phyloP scores from a whole-genome alignment of 352 stramenopile species.

The Lagenidium giganteum region DNA sequence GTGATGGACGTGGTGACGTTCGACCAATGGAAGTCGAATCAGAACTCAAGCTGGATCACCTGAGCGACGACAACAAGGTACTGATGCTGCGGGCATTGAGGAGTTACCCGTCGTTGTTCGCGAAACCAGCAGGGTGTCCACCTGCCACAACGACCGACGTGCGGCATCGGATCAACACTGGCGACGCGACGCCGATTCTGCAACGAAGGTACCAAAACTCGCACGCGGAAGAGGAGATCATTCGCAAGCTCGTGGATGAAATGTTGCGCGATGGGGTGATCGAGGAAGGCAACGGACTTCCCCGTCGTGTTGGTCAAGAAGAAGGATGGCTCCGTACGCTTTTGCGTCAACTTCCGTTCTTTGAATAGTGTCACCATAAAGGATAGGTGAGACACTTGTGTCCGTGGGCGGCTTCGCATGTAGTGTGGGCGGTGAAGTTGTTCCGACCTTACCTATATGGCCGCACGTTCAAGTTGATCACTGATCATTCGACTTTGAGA shows the following conservation, averaged over 20 bases:
- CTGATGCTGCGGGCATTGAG: constrained; percentile 9
- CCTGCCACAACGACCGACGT: constrained; percentile 5
- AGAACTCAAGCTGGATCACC: background rate
- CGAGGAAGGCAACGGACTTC: constrained; percentile 8
- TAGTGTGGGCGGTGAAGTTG: constrained; percentile 18
- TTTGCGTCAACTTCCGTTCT: constrained; percentile 20
- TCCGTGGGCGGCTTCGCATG: constrained; percentile 7
- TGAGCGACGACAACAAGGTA: background rate
- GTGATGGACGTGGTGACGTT: background rate
- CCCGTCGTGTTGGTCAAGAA: constrained; percentile 19
- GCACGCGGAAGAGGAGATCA: constrained; percentile 13
- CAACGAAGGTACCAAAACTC: constrained; percentile 1
- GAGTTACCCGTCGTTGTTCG: constrained; percentile 1
- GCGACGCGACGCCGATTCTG: constrained; percentile 7
- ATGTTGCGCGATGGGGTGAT: constrained; percentile 15
- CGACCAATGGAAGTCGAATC: constrained; percentile 5
- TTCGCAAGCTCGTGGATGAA: constrained; percentile 2
- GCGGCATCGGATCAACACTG: constrained; percentile 17
- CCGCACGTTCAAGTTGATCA: constrained; percentile 11
- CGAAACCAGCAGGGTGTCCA: constrained; percentile 4
- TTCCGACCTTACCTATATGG: constrained; percentile 21
- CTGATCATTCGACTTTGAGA: constrained; percentile 16
- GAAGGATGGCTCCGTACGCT: constrained; percentile 17
- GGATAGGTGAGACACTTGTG: constrained; percentile 22
- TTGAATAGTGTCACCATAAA: constrained; percentile 16